phyloP scores from a whole-genome alignment of 2,329 filamentous ascomycete species.

The Akanthomyces uredinophilus region DNA sequence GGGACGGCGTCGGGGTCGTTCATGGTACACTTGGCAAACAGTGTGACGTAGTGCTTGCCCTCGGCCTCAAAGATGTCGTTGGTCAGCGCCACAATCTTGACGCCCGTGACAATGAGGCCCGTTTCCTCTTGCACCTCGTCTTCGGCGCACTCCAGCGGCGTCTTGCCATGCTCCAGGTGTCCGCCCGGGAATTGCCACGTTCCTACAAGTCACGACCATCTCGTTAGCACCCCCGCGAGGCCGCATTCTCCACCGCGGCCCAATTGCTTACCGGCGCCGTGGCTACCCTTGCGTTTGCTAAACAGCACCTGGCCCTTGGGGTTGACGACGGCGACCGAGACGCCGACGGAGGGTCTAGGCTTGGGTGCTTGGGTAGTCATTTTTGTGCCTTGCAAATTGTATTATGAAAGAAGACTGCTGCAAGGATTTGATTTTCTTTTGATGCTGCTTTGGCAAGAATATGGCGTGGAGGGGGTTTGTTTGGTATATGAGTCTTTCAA shows the following conservation, averaged over 20 bases:
- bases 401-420: no score
- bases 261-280: slow-evolving; percentile 43
- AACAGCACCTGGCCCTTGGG: slow-evolving; percentile 40
- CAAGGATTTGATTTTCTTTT: no score
- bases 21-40: slow-evolving; percentile 57
- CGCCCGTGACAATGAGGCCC: slow-evolving; percentile 48
- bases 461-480: neutral
- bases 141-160: slow-evolving; percentile 54
- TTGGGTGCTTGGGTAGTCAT: neutral
- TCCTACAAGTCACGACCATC: slow-evolving; percentile 32
- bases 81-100: slow-evolving; percentile 54
- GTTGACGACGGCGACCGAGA: slow-evolving; percentile 42
- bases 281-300: slow-evolving; percentile 43
- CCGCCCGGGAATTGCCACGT: slow-evolving; percentile 68
- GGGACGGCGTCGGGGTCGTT: slow-evolving; percentile 44
- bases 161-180: slow-evolving; percentile 67
- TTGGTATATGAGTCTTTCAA: slow-evolving; percentile 3
- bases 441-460: neutral
- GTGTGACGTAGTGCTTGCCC: slow-evolving; percentile 69
- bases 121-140: slow-evolving; percentile 70
- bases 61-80: slow-evolving; percentile 59
- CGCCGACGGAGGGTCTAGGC: slow-evolving; percentile 34
- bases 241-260: neutral
- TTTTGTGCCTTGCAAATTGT: no score
- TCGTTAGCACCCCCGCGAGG: neutral